A percentile compares a stretch with the other conserved stretches of the same genome.
These are phyloP conservation scores for Alternaria sp. DNA, from an alignment of 2,329 filamentous ascomycete species.

Conservation along the genomic window DNA sequence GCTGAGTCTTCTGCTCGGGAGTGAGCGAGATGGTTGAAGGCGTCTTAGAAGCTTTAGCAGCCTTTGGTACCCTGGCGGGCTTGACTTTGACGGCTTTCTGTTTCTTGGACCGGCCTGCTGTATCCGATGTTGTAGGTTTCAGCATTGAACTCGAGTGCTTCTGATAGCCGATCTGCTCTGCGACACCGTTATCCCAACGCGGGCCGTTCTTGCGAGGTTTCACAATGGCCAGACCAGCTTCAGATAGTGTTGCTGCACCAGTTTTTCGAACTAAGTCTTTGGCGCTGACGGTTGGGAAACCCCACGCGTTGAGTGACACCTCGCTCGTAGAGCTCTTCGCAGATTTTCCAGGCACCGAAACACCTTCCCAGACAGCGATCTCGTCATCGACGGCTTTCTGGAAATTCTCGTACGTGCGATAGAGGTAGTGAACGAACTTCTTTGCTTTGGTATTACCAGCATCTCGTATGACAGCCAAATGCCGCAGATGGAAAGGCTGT, in stretches of 20 bases:
- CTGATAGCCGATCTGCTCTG: conserved; percentile 31
- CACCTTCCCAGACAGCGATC: conserved; percentile 61
- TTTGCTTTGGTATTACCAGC: conserved; percentile 56
- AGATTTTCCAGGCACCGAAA: conserved; percentile 40
- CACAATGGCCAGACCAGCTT: conserved; percentile 30
- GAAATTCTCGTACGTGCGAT: conserved; percentile 62
- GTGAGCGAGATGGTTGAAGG: conserved; percentile 25
- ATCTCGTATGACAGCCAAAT: conserved; percentile 64
- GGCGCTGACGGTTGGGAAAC: conserved; percentile 28
- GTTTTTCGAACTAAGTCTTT: conserved; percentile 28
- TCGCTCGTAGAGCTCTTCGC: conserved; percentile 11
- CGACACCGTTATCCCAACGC: conserved; percentile 36
- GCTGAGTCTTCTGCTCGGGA: conserved; percentile 27
- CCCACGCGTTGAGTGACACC: conserved; percentile 36
- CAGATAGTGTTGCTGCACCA: conserved; percentile 35
- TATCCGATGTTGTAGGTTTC: conserved; percentile 5
- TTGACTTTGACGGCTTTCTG: conserved; percentile 3
- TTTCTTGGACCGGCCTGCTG: neutral
- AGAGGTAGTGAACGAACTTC: conserved; percentile 57
- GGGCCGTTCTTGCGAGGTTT: conserved; percentile 23
- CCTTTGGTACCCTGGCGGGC: neutral
- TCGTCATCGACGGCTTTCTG: conserved; percentile 59
- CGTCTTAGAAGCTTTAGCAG: neutral
- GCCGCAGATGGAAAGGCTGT: conserved; percentile 64
- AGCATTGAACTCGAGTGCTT: conserved; percentile 15